These are phyloP conservation scores for Botrytis tulipae DNA, from an alignment of 2,329 filamentous ascomycete species.

Conservation along the genomic window DNA sequence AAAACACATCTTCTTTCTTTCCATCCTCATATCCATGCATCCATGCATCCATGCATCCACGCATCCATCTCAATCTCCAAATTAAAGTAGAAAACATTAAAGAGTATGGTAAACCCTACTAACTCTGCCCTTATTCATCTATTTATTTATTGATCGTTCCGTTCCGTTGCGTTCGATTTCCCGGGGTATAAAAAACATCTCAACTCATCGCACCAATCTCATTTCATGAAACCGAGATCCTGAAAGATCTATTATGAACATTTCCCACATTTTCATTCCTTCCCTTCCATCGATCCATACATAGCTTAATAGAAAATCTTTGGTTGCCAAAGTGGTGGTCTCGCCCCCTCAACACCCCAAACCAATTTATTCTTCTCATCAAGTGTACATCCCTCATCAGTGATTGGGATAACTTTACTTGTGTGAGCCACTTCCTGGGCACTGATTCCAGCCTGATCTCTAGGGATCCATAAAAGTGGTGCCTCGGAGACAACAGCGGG, in stretches of 20 bases:
- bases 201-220: background rate
- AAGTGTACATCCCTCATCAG: conserved; percentile 71
- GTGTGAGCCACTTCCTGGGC: conserved; percentile 75
- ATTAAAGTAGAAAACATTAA: background rate
- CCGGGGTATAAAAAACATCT: conserved; percentile 6
- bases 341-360: conserved; percentile 55
- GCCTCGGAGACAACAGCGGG: conserved; percentile 62
- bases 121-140: background rate
- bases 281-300: too few species aligned
- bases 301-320: conserved; percentile 42
- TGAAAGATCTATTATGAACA: background rate
- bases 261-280: background rate
- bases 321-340: conserved; percentile 58
- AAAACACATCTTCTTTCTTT: background rate
- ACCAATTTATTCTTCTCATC: conserved; percentile 67
- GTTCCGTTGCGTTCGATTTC: background rate
- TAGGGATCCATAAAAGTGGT: conserved; percentile 81
- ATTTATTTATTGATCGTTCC: background rate
- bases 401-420: conserved; percentile 69
- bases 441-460: conserved; percentile 71
- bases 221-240: background rate
- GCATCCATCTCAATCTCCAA: background rate
- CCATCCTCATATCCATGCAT: background rate
- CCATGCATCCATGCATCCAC: background rate
- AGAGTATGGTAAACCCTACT: background rate